These are phyloP conservation scores for Tylopilus sp. DNA, from an alignment of 1,284 basidiomycete genomes.

Conservation along the genomic window DNA sequence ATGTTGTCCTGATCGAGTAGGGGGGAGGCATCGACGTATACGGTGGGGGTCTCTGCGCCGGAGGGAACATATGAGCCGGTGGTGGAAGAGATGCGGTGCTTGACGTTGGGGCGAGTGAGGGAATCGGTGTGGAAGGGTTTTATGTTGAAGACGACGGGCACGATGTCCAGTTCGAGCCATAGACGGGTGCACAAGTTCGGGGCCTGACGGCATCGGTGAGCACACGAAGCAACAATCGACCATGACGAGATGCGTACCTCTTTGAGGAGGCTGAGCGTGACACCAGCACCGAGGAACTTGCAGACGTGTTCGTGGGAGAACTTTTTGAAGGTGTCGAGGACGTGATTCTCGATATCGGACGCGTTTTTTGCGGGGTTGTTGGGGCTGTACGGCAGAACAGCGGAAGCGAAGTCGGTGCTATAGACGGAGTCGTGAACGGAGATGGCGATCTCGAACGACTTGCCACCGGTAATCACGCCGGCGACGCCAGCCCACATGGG, in stretches of 20 bases:
- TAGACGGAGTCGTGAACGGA: constrained; percentile 81
- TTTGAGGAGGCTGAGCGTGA: constrained; percentile 48
- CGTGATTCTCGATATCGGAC: constrained; percentile 57
- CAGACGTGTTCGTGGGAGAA: constrained; percentile 73
- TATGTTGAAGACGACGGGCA: constrained; percentile 81
- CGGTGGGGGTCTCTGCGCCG: constrained; percentile 69
- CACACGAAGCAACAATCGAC: not conserved
- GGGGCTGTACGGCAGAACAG: constrained; percentile 48
- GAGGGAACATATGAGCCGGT: constrained; percentile 73
- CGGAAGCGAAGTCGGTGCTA: constrained; percentile 68
- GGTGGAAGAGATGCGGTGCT: constrained; percentile 74
- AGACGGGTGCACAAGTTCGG: constrained; percentile 77
- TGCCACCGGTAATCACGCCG: constrained; percentile 56
- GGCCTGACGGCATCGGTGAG: constrained; percentile 40
- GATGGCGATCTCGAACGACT: constrained; percentile 65
- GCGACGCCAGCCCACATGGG: constrained; percentile 84
- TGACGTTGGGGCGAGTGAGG: constrained; percentile 68
- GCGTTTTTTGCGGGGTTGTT: constrained; percentile 52
- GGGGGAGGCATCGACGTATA: constrained; percentile 55
- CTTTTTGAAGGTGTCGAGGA: constrained; percentile 60
- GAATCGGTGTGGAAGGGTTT: constrained; percentile 78
- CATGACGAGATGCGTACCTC: constrained; percentile 40
- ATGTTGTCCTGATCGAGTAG: constrained; percentile 42
- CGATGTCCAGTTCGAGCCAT: constrained; percentile 74
- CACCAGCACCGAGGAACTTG: constrained; percentile 74